These are phyloP conservation scores for Syncephalastrum contaminatum DNA, from an alignment of 371 early-diverging fungal species.

Conservation along the genomic window DNA sequence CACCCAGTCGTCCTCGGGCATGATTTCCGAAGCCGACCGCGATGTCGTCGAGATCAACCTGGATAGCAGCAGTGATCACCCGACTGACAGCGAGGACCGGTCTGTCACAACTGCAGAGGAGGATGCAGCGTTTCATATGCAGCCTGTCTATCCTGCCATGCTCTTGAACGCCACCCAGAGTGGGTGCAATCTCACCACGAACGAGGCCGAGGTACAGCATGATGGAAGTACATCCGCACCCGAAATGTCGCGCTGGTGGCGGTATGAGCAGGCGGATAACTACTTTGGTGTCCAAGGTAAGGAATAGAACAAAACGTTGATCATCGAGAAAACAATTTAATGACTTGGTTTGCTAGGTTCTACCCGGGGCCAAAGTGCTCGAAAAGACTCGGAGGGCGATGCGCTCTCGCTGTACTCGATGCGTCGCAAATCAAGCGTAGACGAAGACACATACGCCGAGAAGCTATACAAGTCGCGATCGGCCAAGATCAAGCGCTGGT, in stretches of 20 bases:
- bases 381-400: no score
- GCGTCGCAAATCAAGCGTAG: neutral
- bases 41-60: constrained; percentile 30
- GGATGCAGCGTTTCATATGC: constrained; percentile 4
- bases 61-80: constrained; percentile 11
- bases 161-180: constrained; percentile 14
- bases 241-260: constrained; percentile 12
- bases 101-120: neutral
- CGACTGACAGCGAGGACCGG: neutral
- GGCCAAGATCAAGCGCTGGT: constrained; percentile 45
- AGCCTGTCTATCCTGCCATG: constrained; percentile 23
- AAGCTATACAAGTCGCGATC: constrained; percentile 43
- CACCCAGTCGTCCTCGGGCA: neutral
- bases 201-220: neutral
- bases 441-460: constrained; percentile 29
- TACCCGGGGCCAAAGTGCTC: no score
- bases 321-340: no score
- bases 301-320: neutral
- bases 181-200: constrained; percentile 1
- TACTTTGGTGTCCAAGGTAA: constrained; percentile 7
- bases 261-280: constrained; percentile 7
- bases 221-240: constrained; percentile 15
- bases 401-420: no score
- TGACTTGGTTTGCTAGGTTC: no score
- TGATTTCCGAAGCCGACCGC: constrained; percentile 19